These are phyloP conservation scores for Syzygium oleosum DNA, from an alignment of 345 rosid genomes.

Conservation along the genomic window DNA sequence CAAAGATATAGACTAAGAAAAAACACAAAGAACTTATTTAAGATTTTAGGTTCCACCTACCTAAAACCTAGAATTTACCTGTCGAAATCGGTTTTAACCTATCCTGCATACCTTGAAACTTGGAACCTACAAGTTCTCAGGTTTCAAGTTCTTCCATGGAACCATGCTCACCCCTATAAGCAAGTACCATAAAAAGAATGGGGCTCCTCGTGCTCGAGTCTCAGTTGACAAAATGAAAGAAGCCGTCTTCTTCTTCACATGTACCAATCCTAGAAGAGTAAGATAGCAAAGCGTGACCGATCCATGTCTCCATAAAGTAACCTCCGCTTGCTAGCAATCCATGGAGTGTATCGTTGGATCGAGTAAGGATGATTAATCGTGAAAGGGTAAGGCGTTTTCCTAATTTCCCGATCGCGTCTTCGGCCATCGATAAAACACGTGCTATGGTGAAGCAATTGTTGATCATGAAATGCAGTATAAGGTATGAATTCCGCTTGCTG, in stretches of 20 bases:
- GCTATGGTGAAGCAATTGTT: neutral
- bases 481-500: neutral
- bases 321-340: accelerated
- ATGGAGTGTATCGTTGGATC: accelerated
- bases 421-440: neutral
- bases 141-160: too few relatives aligned
- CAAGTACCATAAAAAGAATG: neutral
- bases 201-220: neutral
- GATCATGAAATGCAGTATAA: neutral
- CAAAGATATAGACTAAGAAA: too few relatives aligned
- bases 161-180: too few relatives aligned
- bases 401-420: neutral
- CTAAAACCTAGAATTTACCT: too few relatives aligned
- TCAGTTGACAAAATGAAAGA: neutral
- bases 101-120: too few relatives aligned
- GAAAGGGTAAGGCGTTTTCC: neutral
- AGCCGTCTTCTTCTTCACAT: neutral
- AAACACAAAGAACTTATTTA: too few relatives aligned
- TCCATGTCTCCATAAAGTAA: neutral
- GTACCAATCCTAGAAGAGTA: neutral
- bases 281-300: neutral
- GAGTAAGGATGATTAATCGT: neutral
- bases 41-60: too few relatives aligned
- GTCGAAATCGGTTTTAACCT: too few relatives aligned
- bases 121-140: too few relatives aligned